Evolutionary conservation across 2,329 filamentous ascomycete genomes (phyloP).

Genomic region (Nigrospora oryzae): DNA sequence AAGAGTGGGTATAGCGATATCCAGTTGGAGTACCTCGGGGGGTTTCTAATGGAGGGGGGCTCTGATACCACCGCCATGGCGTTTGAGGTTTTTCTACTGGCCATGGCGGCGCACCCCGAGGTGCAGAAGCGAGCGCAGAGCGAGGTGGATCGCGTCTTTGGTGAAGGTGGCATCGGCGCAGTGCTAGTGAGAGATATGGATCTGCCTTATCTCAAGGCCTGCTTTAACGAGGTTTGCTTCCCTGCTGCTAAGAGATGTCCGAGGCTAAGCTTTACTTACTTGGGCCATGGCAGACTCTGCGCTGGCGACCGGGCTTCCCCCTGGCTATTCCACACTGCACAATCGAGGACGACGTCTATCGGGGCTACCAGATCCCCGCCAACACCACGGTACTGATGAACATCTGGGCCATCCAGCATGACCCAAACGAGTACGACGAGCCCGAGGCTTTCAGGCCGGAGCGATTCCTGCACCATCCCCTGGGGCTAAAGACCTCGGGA

Average conservation of each 20-base stretch:
- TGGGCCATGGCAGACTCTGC: conserved; percentile 3
- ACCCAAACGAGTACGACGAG: conserved; percentile 7
- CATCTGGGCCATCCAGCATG: conserved; percentile 21
- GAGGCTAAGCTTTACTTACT: too few relatives aligned
- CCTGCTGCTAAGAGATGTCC: too few relatives aligned
- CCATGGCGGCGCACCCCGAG: conserved; percentile 32
- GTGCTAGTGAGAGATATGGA: conserved; percentile 25
- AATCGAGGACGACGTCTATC: conserved; percentile 31
- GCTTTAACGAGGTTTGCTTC: conserved; percentile 31
- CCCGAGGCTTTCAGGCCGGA: conserved; percentile 9
- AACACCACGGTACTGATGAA: conserved; percentile 34
- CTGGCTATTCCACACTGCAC: conserved; percentile 28
- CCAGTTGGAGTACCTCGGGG: conserved; percentile 21
- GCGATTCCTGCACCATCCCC: conserved; percentile 7
- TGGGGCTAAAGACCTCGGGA: conserved; percentile 2
- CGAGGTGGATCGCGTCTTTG: conserved; percentile 32
- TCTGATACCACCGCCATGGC: conserved; percentile 34
- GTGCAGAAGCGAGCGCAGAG: conserved; percentile 30
- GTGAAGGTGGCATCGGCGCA: conserved; percentile 24
- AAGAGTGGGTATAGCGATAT: conserved; percentile 16
- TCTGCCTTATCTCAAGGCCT: conserved; percentile 32
- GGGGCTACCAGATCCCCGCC: conserved; percentile 36
- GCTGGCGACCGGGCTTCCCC: conserved; percentile 9
- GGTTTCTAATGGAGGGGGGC: conserved; percentile 28
- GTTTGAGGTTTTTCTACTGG: conserved; percentile 33